These are phyloP conservation scores for Termitomyces sp. DNA, from an alignment of 768 basidiomycete genomes.

Conservation along the genomic window DNA sequence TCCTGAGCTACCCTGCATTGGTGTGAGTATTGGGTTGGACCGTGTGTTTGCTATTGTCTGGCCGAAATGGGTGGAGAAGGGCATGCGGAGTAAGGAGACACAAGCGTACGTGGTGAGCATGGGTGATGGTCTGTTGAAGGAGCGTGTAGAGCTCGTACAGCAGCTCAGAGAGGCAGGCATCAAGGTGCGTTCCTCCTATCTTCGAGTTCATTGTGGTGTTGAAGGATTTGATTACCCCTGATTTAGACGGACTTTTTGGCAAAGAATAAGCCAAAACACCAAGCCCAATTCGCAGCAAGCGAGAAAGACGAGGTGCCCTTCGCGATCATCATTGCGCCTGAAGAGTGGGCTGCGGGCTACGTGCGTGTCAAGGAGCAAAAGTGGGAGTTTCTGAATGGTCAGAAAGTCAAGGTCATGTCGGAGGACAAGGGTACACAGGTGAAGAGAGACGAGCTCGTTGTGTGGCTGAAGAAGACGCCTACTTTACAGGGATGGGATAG, in stretches of 20 bases:
- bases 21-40: constrained; percentile 91
- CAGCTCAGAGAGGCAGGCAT: constrained; percentile 85
- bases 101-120: constrained; percentile 93
- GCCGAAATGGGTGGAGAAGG: constrained; percentile 79
- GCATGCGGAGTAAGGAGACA: constrained; percentile 83
- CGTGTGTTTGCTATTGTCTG: constrained; percentile 89
- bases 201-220: neutral
- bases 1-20: constrained; percentile 79
- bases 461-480: constrained; percentile 56
- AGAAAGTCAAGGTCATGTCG: constrained; percentile 64
- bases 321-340: constrained; percentile 86
- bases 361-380: constrained; percentile 92
- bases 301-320: constrained; percentile 93
- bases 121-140: constrained; percentile 84
- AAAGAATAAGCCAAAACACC: constrained; percentile 88
- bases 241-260: constrained; percentile 86
- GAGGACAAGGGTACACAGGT: constrained; percentile 68
- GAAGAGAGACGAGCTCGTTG: constrained; percentile 56
- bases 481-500: constrained; percentile 44
- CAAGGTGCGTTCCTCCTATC: constrained; percentile 54
- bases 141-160: constrained; percentile 77
- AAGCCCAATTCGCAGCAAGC: constrained; percentile 83
- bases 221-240: neutral
- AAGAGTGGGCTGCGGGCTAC: constrained; percentile 80
- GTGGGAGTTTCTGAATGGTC: constrained; percentile 73